phyloP scores from a whole-genome alignment of 352 stramenopile genomes.

The Globisporangium camurandrum region DNA sequence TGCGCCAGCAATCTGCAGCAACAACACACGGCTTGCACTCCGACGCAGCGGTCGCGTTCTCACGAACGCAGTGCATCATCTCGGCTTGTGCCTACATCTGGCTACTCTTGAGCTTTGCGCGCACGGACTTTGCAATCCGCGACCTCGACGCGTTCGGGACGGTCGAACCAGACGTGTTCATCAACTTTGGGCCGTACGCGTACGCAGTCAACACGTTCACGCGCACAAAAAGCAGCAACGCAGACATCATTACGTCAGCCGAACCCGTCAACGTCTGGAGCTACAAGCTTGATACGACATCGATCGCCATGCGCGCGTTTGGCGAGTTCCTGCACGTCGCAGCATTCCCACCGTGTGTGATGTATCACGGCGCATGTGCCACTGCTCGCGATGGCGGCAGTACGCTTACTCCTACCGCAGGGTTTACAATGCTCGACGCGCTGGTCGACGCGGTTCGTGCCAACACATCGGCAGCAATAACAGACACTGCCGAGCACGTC shows the following conservation, averaged over 20 bases:
- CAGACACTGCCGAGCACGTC: neutral
- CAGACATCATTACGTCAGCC: neutral
- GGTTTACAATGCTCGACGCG: constrained; percentile 1
- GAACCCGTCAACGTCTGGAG: constrained; percentile 5
- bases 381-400: too few species aligned
- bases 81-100: constrained; percentile 5
- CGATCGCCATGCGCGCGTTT: constrained; percentile 5
- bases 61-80: neutral
- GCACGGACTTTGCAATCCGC: constrained; percentile 7
- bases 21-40: neutral
- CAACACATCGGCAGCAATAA: neutral
- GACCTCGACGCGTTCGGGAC: constrained; percentile 1
- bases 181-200: constrained; percentile 11
- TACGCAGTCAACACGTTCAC: constrained; percentile 8
- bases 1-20: too few species aligned
- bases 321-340: constrained; percentile 5
- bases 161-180: constrained; percentile 2
- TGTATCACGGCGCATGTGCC: constrained; percentile 1
- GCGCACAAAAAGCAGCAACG: neutral
- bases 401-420: neutral
- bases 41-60: constrained; percentile 1
- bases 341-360: constrained; percentile 2
- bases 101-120: constrained; percentile 10
- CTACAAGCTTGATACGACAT: constrained; percentile 14
- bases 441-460: neutral